Base-by-base conservation (phyloP, 768 basidiomycete species). In the Hygrocybe punicea region DNA sequence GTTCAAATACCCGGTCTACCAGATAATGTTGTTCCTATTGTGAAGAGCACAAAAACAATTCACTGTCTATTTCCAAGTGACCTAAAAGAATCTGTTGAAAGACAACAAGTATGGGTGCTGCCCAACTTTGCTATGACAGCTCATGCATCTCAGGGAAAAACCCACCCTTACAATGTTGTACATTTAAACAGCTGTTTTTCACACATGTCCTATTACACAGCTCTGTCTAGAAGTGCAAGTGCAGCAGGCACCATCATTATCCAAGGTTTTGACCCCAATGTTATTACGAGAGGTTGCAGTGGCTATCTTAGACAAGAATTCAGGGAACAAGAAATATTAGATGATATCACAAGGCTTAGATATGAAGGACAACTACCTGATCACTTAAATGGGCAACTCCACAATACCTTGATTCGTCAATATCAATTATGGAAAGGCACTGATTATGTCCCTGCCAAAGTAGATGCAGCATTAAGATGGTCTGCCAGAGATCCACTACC, bases 261-360 rank as follows among this genome's bases (percentile, higher is more conserved):
- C 1, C 66, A 66, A 52, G 60, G 56, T 1, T 71, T 74, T 49
- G 48, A 67, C 23, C 0, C 51, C 0, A 24, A n/a, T 0, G 63
- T 62, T 34, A 66, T 74, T 0, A 73, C 65, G 3, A 56, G 64
- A n/a, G 67, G 66, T 6, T 59, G 61, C 6, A 58, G 57, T 10
- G 68, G 70, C 2, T 59, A 54, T 16, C 40, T 75, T 0, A 37
- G 64, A 17, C 29, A 29, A 29, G 29, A 29, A 29, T 29, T 29
- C 29, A 29, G 29, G 8, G 29, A 29, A 29, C 29, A 69, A 73
- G 54, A 71, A 76, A 54, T 73, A 69, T 7, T 78, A 1, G 68
- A 76, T 64, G 63, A 72, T 10, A 68, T 77, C 1, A 75, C 71
- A 0, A 25, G 36, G 1, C 39, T 70, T 1, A 44, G 58, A 25